These are phyloP conservation scores for Lipomyces oligophaga DNA, from an alignment of 805 yeast genomes.

Conservation along the genomic window DNA sequence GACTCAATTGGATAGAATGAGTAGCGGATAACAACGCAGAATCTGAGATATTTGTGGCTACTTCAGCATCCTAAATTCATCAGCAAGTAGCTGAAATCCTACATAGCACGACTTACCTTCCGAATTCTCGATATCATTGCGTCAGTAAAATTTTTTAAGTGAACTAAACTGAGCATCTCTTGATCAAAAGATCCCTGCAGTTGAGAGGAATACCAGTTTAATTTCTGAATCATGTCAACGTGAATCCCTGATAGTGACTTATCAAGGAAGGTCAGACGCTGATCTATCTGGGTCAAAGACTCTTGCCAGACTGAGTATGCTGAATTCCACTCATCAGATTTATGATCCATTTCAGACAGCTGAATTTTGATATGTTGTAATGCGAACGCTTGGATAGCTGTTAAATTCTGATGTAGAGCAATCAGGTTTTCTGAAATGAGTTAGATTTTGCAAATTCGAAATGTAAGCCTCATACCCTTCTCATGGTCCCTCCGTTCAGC, in stretches of 20 bases:
- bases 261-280: not conserved
- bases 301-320: not conserved
- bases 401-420: conserved; percentile 15
- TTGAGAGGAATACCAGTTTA: not conserved
- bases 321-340: not conserved
- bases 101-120: not conserved
- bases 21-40: not conserved
- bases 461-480: conserved; percentile 4
- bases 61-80: not conserved
- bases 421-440: conserved; percentile 8
- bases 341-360: conserved; percentile 3
- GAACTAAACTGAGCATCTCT: not conserved
- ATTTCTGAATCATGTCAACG: not conserved
- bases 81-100: too few species aligned
- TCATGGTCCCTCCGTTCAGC: conserved; percentile 20
- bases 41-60: not conserved
- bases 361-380: conserved; percentile 7
- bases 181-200: not conserved
- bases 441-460: not conserved
- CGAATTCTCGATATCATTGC: not conserved
- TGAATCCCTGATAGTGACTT: not conserved
- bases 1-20: not conserved
- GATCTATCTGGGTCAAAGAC: conserved; percentile 1
- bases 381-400: conserved; percentile 11
- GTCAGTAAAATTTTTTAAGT: not conserved